These are phyloP conservation scores for Rubroshorea leprosula DNA, from an alignment of 345 rosid genomes.

Conservation along the genomic window DNA sequence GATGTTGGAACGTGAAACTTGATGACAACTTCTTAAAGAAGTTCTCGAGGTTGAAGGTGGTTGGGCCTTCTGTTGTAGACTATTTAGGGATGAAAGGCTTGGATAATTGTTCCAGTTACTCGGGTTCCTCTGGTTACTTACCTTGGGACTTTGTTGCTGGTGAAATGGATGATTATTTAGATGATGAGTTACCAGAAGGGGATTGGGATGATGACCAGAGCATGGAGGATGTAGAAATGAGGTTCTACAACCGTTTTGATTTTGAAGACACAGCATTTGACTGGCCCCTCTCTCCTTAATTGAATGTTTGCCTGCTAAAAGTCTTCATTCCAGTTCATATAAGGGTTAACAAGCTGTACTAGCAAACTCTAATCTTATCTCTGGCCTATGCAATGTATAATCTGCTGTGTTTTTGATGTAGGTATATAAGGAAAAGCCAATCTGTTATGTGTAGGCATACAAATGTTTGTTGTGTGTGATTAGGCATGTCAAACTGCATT, in stretches of 20 bases:
- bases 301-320: neutral
- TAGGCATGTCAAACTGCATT: neutral
- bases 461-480: neutral
- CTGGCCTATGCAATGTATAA: slow-evolving; percentile 2
- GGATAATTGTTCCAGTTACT: slow-evolving; percentile 26
- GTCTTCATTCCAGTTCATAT: neutral
- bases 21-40: slow-evolving; percentile 19
- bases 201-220: slow-evolving; percentile 19
- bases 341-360: slow-evolving; percentile 8
- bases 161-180: slow-evolving; percentile 14
- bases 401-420: slow-evolving; percentile 2
- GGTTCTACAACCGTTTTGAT: slow-evolving; percentile 24
- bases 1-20: slow-evolving; percentile 25
- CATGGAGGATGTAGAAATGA: slow-evolving; percentile 27
- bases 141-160: slow-evolving; percentile 24
- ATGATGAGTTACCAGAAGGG: slow-evolving; percentile 19
- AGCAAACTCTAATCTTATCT: neutral
- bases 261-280: slow-evolving; percentile 15
- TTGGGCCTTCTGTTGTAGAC: slow-evolving; percentile 22
- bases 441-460: neutral
- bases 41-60: slow-evolving; percentile 21
- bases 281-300: slow-evolving; percentile 24
- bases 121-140: slow-evolving; percentile 25
- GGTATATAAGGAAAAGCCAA: neutral
- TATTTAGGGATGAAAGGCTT: slow-evolving; percentile 21